phyloP scores from a whole-genome alignment of 306 rosid species.

The Delonix regia region DNA sequence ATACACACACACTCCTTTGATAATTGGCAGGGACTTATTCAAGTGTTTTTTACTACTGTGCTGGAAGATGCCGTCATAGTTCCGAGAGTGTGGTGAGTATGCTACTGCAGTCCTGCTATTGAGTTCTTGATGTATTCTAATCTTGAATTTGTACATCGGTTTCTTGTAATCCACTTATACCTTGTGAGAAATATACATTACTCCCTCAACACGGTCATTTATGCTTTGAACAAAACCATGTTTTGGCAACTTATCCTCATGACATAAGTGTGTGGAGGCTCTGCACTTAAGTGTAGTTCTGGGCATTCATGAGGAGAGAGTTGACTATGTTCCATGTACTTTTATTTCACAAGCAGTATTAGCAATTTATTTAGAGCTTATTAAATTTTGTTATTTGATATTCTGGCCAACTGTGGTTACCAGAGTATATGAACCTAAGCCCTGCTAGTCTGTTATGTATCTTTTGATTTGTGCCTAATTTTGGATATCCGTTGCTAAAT shows the following conservation, averaged over 20 bases:
- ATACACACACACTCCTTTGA: not conserved
- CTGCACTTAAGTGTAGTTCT: constrained; percentile 5
- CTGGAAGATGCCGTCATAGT: constrained; percentile 95
- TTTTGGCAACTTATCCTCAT: constrained; percentile 10
- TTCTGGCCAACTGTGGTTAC: constrained; percentile 20
- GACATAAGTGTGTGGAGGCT: constrained; percentile 28
- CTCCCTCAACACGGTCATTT: constrained; percentile 18
- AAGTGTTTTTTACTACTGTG: constrained; percentile 80
- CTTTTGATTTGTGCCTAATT: not conserved
- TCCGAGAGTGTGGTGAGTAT: constrained; percentile 94
- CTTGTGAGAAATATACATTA: constrained; percentile 26
- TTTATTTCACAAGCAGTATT: constrained; percentile 2
- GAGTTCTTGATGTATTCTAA: constrained; percentile 10
- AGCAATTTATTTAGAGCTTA: constrained; percentile 11
- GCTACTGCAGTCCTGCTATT: constrained; percentile 28
- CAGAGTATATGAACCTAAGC: not conserved
- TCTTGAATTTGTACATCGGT: constrained; percentile 23
- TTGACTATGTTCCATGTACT: constrained; percentile 12
- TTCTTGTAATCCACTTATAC: constrained; percentile 13
- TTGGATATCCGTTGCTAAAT: constrained; percentile 11
- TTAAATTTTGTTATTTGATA: not conserved
- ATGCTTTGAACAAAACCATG: constrained; percentile 9
- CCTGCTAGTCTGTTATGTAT: constrained; percentile 15
- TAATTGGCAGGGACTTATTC: constrained; percentile 69
- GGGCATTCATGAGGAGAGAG: constrained; percentile 3